Evolutionary conservation across 148 eudicot genomes (phyloP), one percentile per base, ranked within the genome.

Genomic region (Chenopodium suecicum): DNA sequence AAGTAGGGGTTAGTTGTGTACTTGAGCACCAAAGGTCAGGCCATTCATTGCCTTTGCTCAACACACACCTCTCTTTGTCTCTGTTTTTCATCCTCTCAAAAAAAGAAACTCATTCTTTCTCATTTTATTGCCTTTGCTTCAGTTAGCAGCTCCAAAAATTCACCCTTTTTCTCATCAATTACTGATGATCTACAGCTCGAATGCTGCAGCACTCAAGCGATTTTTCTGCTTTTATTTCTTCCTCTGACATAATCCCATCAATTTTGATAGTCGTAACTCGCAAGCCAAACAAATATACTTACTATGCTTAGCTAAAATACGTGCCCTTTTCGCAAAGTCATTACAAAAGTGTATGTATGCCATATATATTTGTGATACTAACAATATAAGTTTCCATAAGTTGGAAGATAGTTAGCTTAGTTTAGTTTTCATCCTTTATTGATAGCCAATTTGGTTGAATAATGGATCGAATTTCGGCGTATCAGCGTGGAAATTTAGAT

Each of bases 391-490:
- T 32, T 13, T 29, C 69, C 9, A 7, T 9, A 58, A 60, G 48
- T 32, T 23, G 31, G 32, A 14, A 69, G 34, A 31, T 0, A 34
- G 22, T 14, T 25, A 69, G 44, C 11, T 70, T 37, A 56, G 62
- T 11, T 37, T 70, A 4, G 12, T 20, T 70, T 34, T 32, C 47
- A 4, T 70, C 72, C 41, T 13, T 2, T 0, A 29, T 13, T 22
- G 9, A 58, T 14, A 58, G n/a, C 22, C 54, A 7, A 5, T 62
- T 62, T 62, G 25, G 23, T 62, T 62, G 7, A 47, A 10, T 13
- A 13, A 83, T 86, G 88, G 84, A 83, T 32, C 29, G 74, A 13
- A 4, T 83, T 50, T 66, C 81, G 5, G 66, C 75, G 1, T 81
- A 27, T 52, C 58, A 50, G 69, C 84, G 54, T 60, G 77, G 81